These are phyloP conservation scores for Naganishia vaughanmartiniae DNA, from an alignment of 768 basidiomycete species.

Conservation along the genomic window DNA sequence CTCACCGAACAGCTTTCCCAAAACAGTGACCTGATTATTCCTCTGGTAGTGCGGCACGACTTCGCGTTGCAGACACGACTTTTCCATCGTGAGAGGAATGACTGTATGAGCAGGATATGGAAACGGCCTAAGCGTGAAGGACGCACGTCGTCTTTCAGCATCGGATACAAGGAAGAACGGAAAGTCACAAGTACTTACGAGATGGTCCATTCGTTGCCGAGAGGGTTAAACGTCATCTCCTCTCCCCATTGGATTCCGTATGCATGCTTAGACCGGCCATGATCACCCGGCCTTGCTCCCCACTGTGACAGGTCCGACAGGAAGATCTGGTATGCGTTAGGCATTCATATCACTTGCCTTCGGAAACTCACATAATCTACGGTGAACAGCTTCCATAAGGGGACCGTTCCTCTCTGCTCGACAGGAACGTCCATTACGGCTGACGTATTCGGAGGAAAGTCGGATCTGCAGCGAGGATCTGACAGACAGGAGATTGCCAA, in stretches of 20 bases:
- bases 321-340: not conserved
- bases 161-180: not conserved
- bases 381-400: slow-evolving; percentile 5
- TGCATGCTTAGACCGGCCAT: not conserved
- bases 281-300: slow-evolving; percentile 21
- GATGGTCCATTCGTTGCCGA: slow-evolving; percentile 26
- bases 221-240: slow-evolving; percentile 16
- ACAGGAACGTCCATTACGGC: not conserved
- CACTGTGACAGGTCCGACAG: not conserved
- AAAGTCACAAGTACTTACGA: not conserved
- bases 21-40: slow-evolving; percentile 12
- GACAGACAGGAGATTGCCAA: slow-evolving; percentile 7
- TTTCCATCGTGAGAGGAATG: slow-evolving; percentile 16
- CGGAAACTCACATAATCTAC: slow-evolving; percentile 7
- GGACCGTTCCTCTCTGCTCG: not conserved
- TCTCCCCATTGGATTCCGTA: slow-evolving; percentile 7
- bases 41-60: slow-evolving; percentile 11
- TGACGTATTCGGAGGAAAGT: slow-evolving; percentile 11
- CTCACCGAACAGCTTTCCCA: slow-evolving; percentile 25
- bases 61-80: not conserved
- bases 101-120: slow-evolving; percentile 12
- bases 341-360: no score
- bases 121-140: not conserved
- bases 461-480: slow-evolving; percentile 20
- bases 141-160: not conserved